Evolutionary conservation across 179 eudicot genomes (phyloP).

Genomic region (Heliamphora pulchella): DNA sequence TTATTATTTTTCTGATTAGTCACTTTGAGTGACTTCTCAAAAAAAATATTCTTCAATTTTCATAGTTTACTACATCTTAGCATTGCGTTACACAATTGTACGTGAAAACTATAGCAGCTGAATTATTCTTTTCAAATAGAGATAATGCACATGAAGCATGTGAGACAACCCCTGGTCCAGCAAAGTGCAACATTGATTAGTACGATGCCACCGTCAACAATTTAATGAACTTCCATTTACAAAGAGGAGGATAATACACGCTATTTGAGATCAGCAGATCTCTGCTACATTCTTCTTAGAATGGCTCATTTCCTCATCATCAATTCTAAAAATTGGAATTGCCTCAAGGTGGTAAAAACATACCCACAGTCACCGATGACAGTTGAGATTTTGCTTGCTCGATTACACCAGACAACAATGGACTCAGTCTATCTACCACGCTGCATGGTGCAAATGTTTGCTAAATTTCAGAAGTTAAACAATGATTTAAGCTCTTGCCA

Average conservation of each 20-base stretch:
- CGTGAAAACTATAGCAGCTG: neutral
- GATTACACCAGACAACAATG: neutral
- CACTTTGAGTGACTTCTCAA: neutral
- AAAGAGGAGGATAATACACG: neutral
- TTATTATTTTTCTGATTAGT: too few relatives aligned
- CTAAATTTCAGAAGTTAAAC: neutral
- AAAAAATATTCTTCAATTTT: neutral
- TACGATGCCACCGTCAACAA: neutral
- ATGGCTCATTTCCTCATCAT: neutral
- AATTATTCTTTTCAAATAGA: neutral
- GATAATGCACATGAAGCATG: neutral
- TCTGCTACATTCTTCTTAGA: neutral
- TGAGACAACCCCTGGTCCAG: neutral
- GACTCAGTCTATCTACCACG: neutral
- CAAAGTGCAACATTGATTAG: neutral
- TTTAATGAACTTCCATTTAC: neutral
- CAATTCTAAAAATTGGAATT: neutral
- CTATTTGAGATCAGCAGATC: neutral
- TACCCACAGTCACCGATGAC: neutral
- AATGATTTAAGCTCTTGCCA: neutral
- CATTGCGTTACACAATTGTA: neutral
- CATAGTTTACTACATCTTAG: too few relatives aligned
- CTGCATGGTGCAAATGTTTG: neutral
- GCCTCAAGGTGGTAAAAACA: neutral
- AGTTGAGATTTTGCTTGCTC: neutral